Evolutionary conservation across 139 green algal genomes (phyloP), one percentile per base, ranked within the genome.

Genomic region (Volvox africanus): DNA sequence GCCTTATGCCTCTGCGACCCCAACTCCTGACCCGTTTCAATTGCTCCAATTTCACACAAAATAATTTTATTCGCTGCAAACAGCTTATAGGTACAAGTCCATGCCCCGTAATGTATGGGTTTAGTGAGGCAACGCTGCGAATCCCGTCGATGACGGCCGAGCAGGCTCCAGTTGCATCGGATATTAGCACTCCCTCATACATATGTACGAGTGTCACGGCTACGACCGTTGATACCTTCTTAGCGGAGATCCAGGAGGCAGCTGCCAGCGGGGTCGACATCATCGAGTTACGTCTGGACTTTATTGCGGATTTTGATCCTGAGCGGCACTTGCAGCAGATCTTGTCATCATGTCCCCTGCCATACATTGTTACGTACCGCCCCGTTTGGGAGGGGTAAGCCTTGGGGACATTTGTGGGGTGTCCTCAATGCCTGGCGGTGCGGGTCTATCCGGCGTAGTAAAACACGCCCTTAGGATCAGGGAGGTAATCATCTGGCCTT

Each of bases 271-370:
- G 96, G 20, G 97, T 96, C 0, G 95, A 98, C 90, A 89, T 98
- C 24, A 94, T 99, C 1, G 97, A 99, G 94, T 94, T 99, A 16
- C 95, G 97, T 1, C 82, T 99, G 1, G 97, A 99, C 84, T 98
- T 97, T 88, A 89, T 99, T 61, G 91, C 93, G 32, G 94, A 96
- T 55, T 96, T 97, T 22, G 75, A 94, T 62, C 67, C 95, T 0
- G 91, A 95, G 75, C 82, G 89, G 19, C 93, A 98, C 84, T 75
- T 99, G 30, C 62, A 94, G n/a, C 69, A 11, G 12, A 92, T 99
- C 61, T 87, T 98, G 83, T 28, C 89, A 2, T 73, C 84, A 14
- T 97, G 95, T 92, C 79, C 88, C 16, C 89, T 98, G 79, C 97
- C 96, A 0, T 95, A 93, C 82, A 98, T 99, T 33, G 95, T 98